These are phyloP conservation scores for Batkoa obscura DNA, from an alignment of 371 early-diverging fungal genomes.

Conservation along the genomic window DNA sequence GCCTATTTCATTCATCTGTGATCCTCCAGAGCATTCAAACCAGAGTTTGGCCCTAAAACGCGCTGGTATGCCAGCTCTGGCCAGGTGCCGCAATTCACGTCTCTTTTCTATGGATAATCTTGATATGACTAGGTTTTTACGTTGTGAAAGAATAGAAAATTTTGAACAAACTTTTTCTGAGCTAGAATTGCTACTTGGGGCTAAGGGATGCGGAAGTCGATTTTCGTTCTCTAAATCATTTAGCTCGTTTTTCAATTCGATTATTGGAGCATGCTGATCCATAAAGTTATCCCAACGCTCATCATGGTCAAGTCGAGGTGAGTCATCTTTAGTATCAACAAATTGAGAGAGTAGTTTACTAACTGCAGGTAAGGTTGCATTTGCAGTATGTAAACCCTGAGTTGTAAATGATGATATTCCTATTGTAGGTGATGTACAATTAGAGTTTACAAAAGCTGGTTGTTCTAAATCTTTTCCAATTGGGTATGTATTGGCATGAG, in stretches of 20 bases:
- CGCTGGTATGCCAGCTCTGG: conserved; percentile 15
- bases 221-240: neutral
- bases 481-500: no score
- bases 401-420: neutral
- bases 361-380: neutral
- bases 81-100: conserved; percentile 8
- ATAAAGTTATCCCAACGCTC: conserved; percentile 1
- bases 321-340: neutral
- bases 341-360: neutral
- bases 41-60: conserved; percentile 10
- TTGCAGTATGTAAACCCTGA: neutral
- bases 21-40: conserved; percentile 16
- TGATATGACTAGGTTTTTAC: neutral
- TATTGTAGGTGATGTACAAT: conserved; percentile 3
- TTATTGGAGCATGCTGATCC: neutral
- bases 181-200: neutral
- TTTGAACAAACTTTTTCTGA: neutral
- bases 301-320: neutral
- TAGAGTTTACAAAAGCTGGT: neutral
- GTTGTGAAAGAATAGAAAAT: neutral
- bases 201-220: neutral
- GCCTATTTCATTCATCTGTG: conserved; percentile 13
- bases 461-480: no score
- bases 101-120: neutral
- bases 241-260: neutral